Evolutionary conservation across 202 grass and related monocot species (phyloP).

Genomic region (Musa balbisiana): DNA sequence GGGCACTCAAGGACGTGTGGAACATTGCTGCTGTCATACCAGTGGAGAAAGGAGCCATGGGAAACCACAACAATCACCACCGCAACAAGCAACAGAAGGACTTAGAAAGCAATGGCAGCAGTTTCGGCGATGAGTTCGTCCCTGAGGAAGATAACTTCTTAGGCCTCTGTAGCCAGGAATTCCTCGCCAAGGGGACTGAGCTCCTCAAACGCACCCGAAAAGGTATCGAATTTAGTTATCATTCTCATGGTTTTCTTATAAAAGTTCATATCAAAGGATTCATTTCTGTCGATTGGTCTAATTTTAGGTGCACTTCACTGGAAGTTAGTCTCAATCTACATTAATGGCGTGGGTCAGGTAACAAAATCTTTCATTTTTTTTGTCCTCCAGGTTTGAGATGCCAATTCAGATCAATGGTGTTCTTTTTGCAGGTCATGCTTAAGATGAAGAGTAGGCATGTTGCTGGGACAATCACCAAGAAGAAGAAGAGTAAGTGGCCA

Average conservation of each 20-base stretch:
- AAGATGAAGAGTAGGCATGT: slow-evolving; percentile 97
- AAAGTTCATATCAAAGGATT: too few relatives aligned
- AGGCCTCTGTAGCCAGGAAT: slow-evolving; percentile 60
- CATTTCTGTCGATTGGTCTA: too few relatives aligned
- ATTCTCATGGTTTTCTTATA: too few relatives aligned
- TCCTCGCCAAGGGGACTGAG: slow-evolving; percentile 75
- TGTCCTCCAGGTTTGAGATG: neutral
- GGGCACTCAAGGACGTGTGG: slow-evolving; percentile 72
- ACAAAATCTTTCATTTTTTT: neutral
- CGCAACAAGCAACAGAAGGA: slow-evolving; percentile 37
- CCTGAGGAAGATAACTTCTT: slow-evolving; percentile 68
- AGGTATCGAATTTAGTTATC: slow-evolving; percentile 26
- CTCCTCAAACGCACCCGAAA: slow-evolving; percentile 98
- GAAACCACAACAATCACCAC: slow-evolving; percentile 28
- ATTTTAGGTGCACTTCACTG: slow-evolving; percentile 65
- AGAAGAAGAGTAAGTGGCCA: slow-evolving; percentile 69
- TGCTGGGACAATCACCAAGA: slow-evolving; percentile 88
- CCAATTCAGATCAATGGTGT: neutral
- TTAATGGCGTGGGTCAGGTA: slow-evolving; percentile 66
- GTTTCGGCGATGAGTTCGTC: slow-evolving; percentile 52
- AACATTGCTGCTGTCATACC: slow-evolving; percentile 86
- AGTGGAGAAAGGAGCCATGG: slow-evolving; percentile 57
- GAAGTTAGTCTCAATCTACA: slow-evolving; percentile 80
- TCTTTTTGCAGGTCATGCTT: slow-evolving; percentile 51
- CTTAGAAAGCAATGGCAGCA: slow-evolving; percentile 54